Evolutionary conservation across 2,329 filamentous ascomycete species (phyloP).

Genomic region (Sordariomycetes sp.): DNA sequence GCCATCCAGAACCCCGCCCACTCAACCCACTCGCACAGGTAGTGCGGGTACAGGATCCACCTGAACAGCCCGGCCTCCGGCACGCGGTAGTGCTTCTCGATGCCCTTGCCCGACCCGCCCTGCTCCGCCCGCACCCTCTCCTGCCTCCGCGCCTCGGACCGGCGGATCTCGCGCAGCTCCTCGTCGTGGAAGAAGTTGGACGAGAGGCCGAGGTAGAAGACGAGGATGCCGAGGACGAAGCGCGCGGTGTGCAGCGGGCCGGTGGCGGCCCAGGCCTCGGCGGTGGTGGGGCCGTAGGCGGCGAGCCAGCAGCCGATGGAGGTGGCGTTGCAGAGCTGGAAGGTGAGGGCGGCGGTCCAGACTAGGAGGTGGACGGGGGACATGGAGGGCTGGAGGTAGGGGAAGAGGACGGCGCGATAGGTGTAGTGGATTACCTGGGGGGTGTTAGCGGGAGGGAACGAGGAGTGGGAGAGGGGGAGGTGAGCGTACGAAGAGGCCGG

Average conservation of each 20-base stretch:
- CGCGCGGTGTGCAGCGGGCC: constrained; percentile 24
- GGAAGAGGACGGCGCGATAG: constrained; percentile 78
- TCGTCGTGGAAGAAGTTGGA: constrained; percentile 87
- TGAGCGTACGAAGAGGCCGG: constrained; percentile 47
- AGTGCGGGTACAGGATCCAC: constrained; percentile 82
- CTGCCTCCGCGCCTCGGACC: constrained; percentile 53
- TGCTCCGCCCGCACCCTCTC: constrained; percentile 22
- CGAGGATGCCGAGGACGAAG: constrained; percentile 52
- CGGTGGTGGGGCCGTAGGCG: constrained; percentile 63
- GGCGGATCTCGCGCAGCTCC: constrained; percentile 75
- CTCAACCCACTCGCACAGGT: constrained; percentile 94
- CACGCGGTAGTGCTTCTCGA: constrained; percentile 78
- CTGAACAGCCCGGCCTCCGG: constrained; percentile 75
- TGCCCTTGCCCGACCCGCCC: constrained; percentile 23
- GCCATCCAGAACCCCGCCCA: constrained; percentile 85
- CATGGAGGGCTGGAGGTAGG: constrained; percentile 82
- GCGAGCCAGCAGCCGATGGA: constrained; percentile 72
- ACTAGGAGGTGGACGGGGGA: constrained; percentile 71
- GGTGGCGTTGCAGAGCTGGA: constrained; percentile 74
- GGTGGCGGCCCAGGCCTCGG: constrained; percentile 36
- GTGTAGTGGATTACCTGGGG: constrained; percentile 68
- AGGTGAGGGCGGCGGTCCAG: constrained; percentile 51
- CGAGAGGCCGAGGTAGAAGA: constrained; percentile 68
- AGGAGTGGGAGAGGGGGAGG: constrained; percentile 6
- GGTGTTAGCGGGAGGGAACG: constrained; percentile 5